Base-by-base conservation (phyloP, 73 alveolate genomes). In the Paramecium octaurelia region DNA sequence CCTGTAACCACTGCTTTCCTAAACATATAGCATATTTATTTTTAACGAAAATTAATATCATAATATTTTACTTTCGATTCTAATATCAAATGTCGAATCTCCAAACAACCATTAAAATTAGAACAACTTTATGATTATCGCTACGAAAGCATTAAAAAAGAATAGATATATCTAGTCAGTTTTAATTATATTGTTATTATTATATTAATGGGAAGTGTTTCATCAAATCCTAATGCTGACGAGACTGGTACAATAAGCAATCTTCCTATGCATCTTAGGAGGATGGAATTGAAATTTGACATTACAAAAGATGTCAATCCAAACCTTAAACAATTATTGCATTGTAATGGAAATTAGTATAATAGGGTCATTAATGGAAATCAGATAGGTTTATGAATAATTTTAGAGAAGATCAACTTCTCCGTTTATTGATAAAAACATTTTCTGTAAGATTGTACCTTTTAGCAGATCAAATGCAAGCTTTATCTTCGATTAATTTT, bases 381-480 rank as follows among this genome's bases (percentile, higher is more conserved):
- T 87, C 38, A 87, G 93, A 64, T 58, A 64, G 35, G 93, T 87
- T 8, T 68, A 87, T 64, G 93, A 87, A 87, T 24, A 60, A 43
- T 87, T 87, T 87, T 24, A 87, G 58, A 87, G 93, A 24, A 87
- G 93, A 34, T 64, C 88, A 64, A 60, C 42, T 21, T 36, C 70
- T 60, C 93, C 93, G 12, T 64, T 87, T 77, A 24, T 87, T 14
- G 93, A 87, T 68, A 87, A 64, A 31, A 87, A 68, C 38, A 23
- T 64, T 34, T 87, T 87, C 46, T 87, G 93, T 42, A 87, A 87
- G 42, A 87, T 87, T 64, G 93, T 87, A 14, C 93, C 89, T 5
- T 87, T 87, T 68, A 87, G 85, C 31, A 54, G 93, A 35, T 40
- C 93, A 60, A 87, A 87, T 34, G 93, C 93, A 31, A 87, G 40